Base-by-base conservation (phyloP, 441 rosid genomes). In the Manihot esculenta region DNA sequence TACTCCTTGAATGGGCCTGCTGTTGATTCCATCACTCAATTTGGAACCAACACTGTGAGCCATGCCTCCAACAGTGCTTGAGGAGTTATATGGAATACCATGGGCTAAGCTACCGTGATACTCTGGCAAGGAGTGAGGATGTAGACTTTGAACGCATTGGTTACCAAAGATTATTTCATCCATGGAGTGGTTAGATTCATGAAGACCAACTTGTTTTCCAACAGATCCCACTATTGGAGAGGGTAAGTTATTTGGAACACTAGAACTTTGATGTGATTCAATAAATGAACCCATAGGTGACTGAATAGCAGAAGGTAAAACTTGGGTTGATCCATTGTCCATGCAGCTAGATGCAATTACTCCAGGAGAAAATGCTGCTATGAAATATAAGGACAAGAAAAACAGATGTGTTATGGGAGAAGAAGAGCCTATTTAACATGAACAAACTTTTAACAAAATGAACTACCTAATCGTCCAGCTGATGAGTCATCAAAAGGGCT, bases 111-210 rank as follows among this genome's bases (percentile, higher is more conserved):
- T 80, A 74, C 79, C 85, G 64, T 80, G 89, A 79, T 78, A 79
- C 72, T 89, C 89, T 2, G 88, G 86, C 66, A 86, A 73, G 18
- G 95, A 85, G 79, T 83, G 83, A 60, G 89, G 88, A 70, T 86
- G 86, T 64, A 78, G 72, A 57, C 64, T 71, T 20, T 83, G 75
- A 45, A 81, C 56, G 24, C 73, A 66, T 64, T 71, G 85, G 74
- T 74, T 75, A 68, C 76, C 76, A 68, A 77, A 81, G 69, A 79
- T 81, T 58, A 81, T 58, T 51, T 78, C 83, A 44, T 81, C 82
- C 68, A 72, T 69, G 11, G 82, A 45, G 41, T 66, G 84, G 51
- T 80, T 75, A 24, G 84, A 76, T 55, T 83, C 85, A 21, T 74
- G 62, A 67, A 70, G 73, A 65, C 78, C 79, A 71, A 83, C 76